phyloP scores from a whole-genome alignment of 805 yeast genomes.

The Hanseniaspora thailandica region DNA sequence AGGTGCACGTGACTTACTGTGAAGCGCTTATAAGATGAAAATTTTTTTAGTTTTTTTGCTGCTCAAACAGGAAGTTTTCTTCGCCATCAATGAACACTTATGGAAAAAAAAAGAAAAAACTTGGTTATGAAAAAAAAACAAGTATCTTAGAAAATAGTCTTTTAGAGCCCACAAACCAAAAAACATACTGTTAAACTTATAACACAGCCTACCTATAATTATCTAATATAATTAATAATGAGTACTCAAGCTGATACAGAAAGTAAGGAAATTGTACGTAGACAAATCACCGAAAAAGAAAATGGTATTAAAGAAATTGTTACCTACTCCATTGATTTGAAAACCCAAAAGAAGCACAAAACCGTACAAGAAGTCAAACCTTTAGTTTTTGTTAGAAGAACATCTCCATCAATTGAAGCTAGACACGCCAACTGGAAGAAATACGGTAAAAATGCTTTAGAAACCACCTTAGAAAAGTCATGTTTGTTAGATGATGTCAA shows the following conservation, averaged over 20 bases:
- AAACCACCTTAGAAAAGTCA: constrained; percentile 36
- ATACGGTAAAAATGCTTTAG: constrained; percentile 75
- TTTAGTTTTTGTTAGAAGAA: constrained; percentile 65
- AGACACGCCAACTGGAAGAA: constrained; percentile 72
- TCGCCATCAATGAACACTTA: background rate
- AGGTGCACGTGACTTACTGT: no score
- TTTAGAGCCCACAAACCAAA: background rate
- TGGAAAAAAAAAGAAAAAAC: background rate
- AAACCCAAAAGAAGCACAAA: constrained; percentile 74
- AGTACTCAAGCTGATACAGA: constrained; percentile 35
- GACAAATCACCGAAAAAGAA: constrained; percentile 61
- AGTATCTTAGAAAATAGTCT: background rate
- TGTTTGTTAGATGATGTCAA: constrained; percentile 76
- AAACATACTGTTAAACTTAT: background rate
- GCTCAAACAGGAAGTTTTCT: background rate
- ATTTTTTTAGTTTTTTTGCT: background rate
- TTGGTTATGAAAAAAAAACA: background rate
- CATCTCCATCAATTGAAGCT: constrained; percentile 73
- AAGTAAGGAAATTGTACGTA: constrained; percentile 57
- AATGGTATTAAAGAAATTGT: constrained; percentile 88
- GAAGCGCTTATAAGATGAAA: background rate
- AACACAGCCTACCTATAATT: background rate
- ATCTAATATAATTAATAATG: constrained; percentile 4
- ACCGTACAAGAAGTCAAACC: constrained; percentile 77
- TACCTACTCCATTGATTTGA: constrained; percentile 46